Percentiles rank a stretch among this genome's conserved stretches.
Evolutionary conservation across 2,329 filamentous ascomycete genomes (phyloP).

Genomic region (Aphanocladium album): DNA sequence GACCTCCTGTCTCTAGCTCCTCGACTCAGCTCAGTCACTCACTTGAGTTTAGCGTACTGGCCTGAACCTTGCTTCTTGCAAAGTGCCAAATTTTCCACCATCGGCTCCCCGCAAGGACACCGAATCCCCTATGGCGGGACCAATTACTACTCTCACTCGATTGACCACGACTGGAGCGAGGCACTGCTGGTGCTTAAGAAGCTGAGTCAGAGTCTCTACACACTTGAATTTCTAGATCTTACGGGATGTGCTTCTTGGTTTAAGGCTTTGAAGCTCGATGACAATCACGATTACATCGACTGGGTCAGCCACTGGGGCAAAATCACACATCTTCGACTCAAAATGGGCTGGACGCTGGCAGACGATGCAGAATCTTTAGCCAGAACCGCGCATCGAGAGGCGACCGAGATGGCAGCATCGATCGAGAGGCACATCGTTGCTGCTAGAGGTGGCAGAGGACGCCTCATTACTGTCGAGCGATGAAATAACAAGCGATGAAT

Average conservation of each 20-base stretch:
- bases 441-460: conserved; percentile 43
- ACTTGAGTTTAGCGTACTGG: conserved; percentile 59
- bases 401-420: conserved; percentile 32
- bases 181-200: conserved; percentile 50
- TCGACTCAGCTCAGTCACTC: conserved; percentile 51
- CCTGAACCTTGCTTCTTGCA: conserved; percentile 55
- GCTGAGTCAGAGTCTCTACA: conserved; percentile 50
- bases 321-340: conserved; percentile 40
- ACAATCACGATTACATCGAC: conserved; percentile 45
- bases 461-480: conserved; percentile 44
- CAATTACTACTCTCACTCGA: conserved; percentile 50
- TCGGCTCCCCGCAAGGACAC: conserved; percentile 39
- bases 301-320: conserved; percentile 53
- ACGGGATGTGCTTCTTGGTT: conserved; percentile 56
- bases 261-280: conserved; percentile 38
- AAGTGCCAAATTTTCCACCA: conserved; percentile 43
- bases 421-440: conserved; percentile 45
- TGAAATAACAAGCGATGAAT: conserved; percentile 13
- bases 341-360: conserved; percentile 36
- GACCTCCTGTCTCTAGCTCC: conserved; percentile 51
- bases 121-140: conserved; percentile 50
- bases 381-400: conserved; percentile 28
- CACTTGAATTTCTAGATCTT: conserved; percentile 56
- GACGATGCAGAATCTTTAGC: conserved; percentile 31
- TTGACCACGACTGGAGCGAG: conserved; percentile 57